Percentiles rank a stretch among this genome's conserved stretches.
These are phyloP conservation scores for Clavariopsis aquatica DNA, from an alignment of 495 filamentous ascomycete genomes.

Conservation along the genomic window DNA sequence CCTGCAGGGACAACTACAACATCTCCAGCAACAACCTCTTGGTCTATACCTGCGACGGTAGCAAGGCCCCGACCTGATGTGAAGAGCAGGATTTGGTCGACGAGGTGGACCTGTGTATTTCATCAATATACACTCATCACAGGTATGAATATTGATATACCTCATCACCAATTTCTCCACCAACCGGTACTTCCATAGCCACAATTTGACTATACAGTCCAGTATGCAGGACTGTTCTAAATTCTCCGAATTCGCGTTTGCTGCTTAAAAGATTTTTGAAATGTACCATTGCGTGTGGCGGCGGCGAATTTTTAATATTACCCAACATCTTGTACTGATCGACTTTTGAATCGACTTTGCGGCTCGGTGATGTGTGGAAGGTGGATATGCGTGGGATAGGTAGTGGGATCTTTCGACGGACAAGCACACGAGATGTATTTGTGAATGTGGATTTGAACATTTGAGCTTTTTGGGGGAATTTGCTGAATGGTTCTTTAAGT, in stretches of 20 bases:
- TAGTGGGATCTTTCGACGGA: too few species aligned
- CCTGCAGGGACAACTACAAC: conserved; percentile 66
- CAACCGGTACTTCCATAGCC: conserved; percentile 63
- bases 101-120: conserved; percentile 54
- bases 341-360: not conserved
- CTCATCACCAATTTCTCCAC: conserved; percentile 67
- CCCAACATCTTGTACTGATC: conserved; percentile 13
- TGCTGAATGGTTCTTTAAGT: too few species aligned
- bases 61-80: conserved; percentile 59
- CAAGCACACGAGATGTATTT: too few species aligned
- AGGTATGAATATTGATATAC: conserved; percentile 37
- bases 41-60: conserved; percentile 60
- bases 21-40: conserved; percentile 59
- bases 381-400: too few species aligned
- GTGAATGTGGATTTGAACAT: too few species aligned
- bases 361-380: too few species aligned
- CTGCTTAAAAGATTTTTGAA: conserved; percentile 56
- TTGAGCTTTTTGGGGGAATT: too few species aligned
- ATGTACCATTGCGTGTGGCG: conserved; percentile 59
- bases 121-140: not conserved
- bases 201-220: conserved; percentile 65
- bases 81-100: conserved; percentile 67
- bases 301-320: conserved; percentile 39
- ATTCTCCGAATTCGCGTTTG: conserved; percentile 56
- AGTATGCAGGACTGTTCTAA: conserved; percentile 63